These are phyloP conservation scores for Mallotus japonicus DNA, from an alignment of 441 rosid genomes.

Conservation along the genomic window DNA sequence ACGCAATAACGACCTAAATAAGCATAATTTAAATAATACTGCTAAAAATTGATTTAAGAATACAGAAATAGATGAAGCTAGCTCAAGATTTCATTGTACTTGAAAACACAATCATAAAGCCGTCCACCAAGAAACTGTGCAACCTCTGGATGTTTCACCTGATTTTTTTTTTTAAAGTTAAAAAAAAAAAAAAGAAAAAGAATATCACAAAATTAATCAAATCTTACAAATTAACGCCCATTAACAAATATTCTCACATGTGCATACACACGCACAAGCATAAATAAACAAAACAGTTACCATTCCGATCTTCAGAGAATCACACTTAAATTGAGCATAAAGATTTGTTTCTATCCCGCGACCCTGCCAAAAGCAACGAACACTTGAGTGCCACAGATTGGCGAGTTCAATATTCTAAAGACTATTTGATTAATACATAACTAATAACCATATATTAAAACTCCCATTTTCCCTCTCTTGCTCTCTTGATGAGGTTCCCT, in stretches of 20 bases:
- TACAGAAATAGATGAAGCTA: not conserved
- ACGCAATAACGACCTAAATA: slow-evolving; percentile 11
- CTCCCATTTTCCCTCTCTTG: not conserved
- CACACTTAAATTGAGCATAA: slow-evolving; percentile 94
- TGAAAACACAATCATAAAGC: slow-evolving; percentile 93
- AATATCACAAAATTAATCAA: not conserved
- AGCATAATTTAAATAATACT: too few relatives aligned
- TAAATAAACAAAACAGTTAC: slow-evolving; percentile 34
- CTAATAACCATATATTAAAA: not conserved
- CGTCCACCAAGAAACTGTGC: slow-evolving; percentile 96
- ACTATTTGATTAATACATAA: not conserved
- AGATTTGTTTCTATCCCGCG: slow-evolving; percentile 98
- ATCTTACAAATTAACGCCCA: not conserved
- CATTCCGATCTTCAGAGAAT: slow-evolving; percentile 96
- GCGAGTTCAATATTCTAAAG: not conserved
- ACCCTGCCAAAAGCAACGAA: slow-evolving; percentile 57
- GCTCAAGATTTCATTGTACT: slow-evolving; percentile 62
- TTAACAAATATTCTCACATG: not conserved
- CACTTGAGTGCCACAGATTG: not conserved
- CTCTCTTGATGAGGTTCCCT: not conserved
- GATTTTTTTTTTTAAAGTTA: slow-evolving; percentile 22
- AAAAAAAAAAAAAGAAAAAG: slow-evolving; percentile 1
- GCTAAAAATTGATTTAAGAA: too few relatives aligned
- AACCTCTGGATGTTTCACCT: slow-evolving; percentile 97
- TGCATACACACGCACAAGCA: too few relatives aligned